Evolutionary conservation across 2,329 filamentous ascomycete species (phyloP).

Genomic region (Scolecobasidium constrictum): DNA sequence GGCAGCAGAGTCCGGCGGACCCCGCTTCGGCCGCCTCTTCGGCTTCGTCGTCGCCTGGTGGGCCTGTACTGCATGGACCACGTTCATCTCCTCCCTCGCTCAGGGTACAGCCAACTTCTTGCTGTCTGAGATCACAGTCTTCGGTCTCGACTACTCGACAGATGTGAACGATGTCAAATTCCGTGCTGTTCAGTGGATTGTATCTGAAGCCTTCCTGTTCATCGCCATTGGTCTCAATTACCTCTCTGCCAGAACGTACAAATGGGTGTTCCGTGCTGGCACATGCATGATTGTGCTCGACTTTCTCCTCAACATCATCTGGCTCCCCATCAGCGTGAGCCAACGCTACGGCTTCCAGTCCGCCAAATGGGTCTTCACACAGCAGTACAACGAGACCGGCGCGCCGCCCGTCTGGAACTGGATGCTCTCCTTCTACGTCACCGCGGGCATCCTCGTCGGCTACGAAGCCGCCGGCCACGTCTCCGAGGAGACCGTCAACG

Average conservation of each 20-base stretch:
- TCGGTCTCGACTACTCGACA: constrained; percentile 43
- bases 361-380: constrained; percentile 48
- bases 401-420: constrained; percentile 49
- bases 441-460: constrained; percentile 49
- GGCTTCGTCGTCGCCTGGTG: constrained; percentile 55
- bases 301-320: constrained; percentile 49
- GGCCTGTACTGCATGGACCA: constrained; percentile 53
- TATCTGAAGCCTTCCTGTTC: constrained; percentile 38
- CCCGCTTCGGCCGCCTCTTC: constrained; percentile 42
- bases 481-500: constrained; percentile 51
- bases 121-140: constrained; percentile 43
- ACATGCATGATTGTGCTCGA: constrained; percentile 43
- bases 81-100: constrained; percentile 24
- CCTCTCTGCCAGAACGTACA: constrained; percentile 30
- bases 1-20: constrained; percentile 49
- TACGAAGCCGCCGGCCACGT: constrained; percentile 52
- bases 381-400: constrained; percentile 43
- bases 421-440: constrained; percentile 51
- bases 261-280: constrained; percentile 41
- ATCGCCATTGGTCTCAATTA: constrained; percentile 22
- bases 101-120: constrained; percentile 29
- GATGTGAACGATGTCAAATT: constrained; percentile 44
- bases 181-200: constrained; percentile 50
- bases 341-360: constrained; percentile 48
- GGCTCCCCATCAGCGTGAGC: constrained; percentile 47